Evolutionary conservation across 352 stramenopile genomes (phyloP).

Genomic region (Proteromonas lacertae): DNA sequence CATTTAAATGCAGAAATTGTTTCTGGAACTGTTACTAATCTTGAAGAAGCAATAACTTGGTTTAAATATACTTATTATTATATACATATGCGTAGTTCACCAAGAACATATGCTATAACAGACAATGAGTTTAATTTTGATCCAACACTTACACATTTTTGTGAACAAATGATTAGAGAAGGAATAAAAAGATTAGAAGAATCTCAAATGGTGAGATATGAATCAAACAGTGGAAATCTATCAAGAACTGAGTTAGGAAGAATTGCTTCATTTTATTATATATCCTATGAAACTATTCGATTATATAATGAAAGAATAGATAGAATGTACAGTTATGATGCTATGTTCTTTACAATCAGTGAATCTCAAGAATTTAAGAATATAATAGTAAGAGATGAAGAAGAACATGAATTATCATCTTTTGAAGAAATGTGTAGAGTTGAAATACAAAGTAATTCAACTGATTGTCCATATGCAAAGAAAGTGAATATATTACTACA

Average conservation of each 20-base stretch:
- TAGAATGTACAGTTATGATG: conserved; percentile 26
- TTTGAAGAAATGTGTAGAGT: not conserved
- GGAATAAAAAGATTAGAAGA: conserved; percentile 16
- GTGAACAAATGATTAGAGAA: conserved; percentile 14
- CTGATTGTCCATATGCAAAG: no score
- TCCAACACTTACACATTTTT: conserved; percentile 22
- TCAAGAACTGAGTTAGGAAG: conserved; percentile 75
- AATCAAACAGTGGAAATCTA: conserved; percentile 38
- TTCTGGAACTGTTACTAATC: conserved; percentile 80
- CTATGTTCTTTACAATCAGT: conserved; percentile 11
- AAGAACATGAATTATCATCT: conserved; percentile 47
- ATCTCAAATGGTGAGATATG: conserved; percentile 34
- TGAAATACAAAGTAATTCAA: conserved; percentile 38
- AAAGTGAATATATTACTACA: conserved; percentile 92
- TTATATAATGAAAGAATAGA: no score
- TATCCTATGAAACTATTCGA: conserved; percentile 78
- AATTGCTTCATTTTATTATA: conserved; percentile 95
- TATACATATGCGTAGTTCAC: conserved; percentile 88
- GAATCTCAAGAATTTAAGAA: conserved; percentile 55
- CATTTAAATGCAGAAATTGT: conserved; percentile 97
- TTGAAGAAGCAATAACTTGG: conserved; percentile 51
- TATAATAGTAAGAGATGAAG: conserved; percentile 68
- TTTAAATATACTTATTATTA: conserved; percentile 94
- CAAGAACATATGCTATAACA: conserved; percentile 79
- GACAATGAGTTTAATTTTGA: conserved; percentile 54